Conservation (phyloP, 2,329 filamentous ascomycete genomes). For the Curvularia verruculosa region DNA sequence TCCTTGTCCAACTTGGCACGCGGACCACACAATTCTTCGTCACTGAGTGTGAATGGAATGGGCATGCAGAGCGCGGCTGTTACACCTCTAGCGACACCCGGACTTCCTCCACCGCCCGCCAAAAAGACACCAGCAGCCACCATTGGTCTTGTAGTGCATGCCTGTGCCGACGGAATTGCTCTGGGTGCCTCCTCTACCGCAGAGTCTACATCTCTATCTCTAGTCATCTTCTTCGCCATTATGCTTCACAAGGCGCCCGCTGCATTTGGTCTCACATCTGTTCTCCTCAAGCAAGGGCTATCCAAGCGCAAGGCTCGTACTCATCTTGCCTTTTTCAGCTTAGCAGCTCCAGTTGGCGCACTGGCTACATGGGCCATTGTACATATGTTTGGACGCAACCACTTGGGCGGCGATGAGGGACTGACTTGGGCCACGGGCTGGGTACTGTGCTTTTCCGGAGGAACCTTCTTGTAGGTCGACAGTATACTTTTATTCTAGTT, state of each 20-base stretch:
- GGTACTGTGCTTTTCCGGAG: slow-evolving; percentile 90
- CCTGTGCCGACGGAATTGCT: slow-evolving; percentile 92
- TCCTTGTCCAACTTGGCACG: slow-evolving; percentile 80
- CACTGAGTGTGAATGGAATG: slow-evolving; percentile 43
- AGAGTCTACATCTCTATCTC: slow-evolving; percentile 70
- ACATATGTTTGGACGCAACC: slow-evolving; percentile 70
- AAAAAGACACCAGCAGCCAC: slow-evolving; percentile 62
- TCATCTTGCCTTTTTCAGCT: slow-evolving; percentile 87
- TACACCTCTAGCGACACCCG: slow-evolving; percentile 41
- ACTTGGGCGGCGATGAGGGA: slow-evolving; percentile 62
- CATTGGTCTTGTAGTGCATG: slow-evolving; percentile 92
- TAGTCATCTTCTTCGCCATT: slow-evolving; percentile 94
- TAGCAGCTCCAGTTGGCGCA: slow-evolving; percentile 87
- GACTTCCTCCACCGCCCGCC: slow-evolving; percentile 41
- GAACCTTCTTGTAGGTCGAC: slow-evolving; percentile 83
- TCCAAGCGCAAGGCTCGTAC: slow-evolving; percentile 83
- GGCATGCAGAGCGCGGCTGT: slow-evolving; percentile 33
- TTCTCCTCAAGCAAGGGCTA: slow-evolving; percentile 87
- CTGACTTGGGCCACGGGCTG: slow-evolving; percentile 91
- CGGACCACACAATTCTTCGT: slow-evolving; percentile 51
- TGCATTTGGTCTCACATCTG: slow-evolving; percentile 89
- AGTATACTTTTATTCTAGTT: slow-evolving; percentile 18
- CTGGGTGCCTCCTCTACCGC: slow-evolving; percentile 78
- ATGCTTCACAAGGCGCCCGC: slow-evolving; percentile 98
- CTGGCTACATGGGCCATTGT: slow-evolving; percentile 82